Evolutionary conservation across 257 asterid species (phyloP), one percentile per base, ranked within the genome.

Genomic region (Nyctanthes arbortristis): DNA sequence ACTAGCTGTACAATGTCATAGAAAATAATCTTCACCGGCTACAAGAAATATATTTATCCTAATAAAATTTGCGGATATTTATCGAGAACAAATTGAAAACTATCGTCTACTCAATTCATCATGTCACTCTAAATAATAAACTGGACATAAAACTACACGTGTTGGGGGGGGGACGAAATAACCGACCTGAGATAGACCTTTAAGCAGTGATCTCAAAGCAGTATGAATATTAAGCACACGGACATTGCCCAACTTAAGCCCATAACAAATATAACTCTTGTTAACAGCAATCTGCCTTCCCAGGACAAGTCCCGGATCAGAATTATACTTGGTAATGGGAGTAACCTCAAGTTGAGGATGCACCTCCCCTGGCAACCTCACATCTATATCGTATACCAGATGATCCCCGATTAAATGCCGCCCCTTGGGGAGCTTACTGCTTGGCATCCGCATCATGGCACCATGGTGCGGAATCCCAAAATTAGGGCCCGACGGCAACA

Each of bases 331-430:
- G 3, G 99, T 94, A 79, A 94, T 94, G 27, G 99, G 99, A 43
- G 97, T 94, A 65, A 94, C 99, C 89, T 94, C 99, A 20, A 94
- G 91, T 81, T 94, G 98, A 57, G 99, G 97, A 83, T 89, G 98
- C 76, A 89, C 91, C 84, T 94, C 99, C 3, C 95, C 96, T 0
- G 94, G 88, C 80, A 86, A 70, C 79, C 96, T 86, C 47, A 82
- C 88, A 88, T 92, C 88, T 1, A 94, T 79, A 66, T 94, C 99
- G 29, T 94, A 94, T 10, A 79, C 84, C 52, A 87, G 54, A 24
- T 71, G 81, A 71, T 88, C 92, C 37, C 97, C 98, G 0, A 69
- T 65, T 80, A 94, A 78, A 80, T 85, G 96, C 73, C 99, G 77
- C 34, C 99, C 99, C 70, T 91, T 94, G 9, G 99, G 99, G 32